A percentile compares a stretch with the other conserved stretches of the same genome.
Evolutionary conservation across 2,329 filamentous ascomycete species (phyloP).

Genomic region (Emmonsiellopsis sp.): DNA sequence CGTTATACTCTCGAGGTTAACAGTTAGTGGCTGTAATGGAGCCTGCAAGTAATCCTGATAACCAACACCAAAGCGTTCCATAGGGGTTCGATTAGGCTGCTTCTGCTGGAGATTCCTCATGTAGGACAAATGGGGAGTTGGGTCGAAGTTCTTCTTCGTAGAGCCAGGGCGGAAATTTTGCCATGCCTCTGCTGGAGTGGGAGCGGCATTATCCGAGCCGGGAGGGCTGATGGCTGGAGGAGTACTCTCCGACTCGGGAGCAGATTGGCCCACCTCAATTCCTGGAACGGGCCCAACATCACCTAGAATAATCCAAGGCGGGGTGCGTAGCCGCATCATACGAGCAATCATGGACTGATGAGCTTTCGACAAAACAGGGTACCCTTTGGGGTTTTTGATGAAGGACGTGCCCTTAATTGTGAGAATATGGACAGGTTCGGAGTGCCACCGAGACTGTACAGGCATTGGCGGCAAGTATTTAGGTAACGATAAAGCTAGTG

Average conservation of each 20-base stretch:
- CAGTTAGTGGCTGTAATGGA: constrained; percentile 84
- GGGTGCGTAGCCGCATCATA: constrained; percentile 46
- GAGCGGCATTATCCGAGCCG: constrained; percentile 40
- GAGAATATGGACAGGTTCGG: constrained; percentile 51
- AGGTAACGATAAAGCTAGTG: constrained; percentile 47
- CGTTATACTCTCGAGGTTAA: constrained; percentile 93
- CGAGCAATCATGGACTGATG: constrained; percentile 49
- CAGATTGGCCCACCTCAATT: constrained; percentile 13
- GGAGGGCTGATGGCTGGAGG: neutral
- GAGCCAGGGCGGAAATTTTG: constrained; percentile 27
- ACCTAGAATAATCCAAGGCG: constrained; percentile 52
- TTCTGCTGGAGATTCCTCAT: constrained; percentile 74
- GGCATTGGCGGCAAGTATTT: constrained; percentile 47
- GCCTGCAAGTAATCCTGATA: constrained; percentile 95
- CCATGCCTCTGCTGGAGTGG: constrained; percentile 60
- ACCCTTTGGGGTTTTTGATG: constrained; percentile 48
- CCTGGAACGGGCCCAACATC: constrained; percentile 48
- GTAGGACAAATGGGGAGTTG: constrained; percentile 64
- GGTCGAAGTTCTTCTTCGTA: constrained; percentile 44
- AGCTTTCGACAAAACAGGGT: constrained; percentile 47
- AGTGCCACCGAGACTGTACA: constrained; percentile 53
- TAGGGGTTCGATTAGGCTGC: constrained; percentile 55
- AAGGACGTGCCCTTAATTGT: constrained; percentile 46
- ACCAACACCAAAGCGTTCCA: constrained; percentile 59
- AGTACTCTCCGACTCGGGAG: constrained; percentile 11